phyloP scores from a whole-genome alignment of 768 basidiomycete species.

The Trametes elegans region DNA sequence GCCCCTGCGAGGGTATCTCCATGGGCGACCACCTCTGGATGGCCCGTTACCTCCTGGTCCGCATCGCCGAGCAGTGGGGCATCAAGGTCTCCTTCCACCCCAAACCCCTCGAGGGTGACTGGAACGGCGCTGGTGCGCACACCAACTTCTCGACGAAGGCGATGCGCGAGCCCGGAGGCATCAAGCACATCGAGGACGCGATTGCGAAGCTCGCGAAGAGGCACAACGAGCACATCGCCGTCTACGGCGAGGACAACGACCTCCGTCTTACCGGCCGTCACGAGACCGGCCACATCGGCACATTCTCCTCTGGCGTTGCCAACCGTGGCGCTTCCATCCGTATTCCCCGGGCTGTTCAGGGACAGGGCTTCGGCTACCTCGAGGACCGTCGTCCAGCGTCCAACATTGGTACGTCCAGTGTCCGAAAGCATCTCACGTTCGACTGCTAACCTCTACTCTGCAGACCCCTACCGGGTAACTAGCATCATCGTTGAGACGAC shows the following conservation, averaged over 20 bases:
- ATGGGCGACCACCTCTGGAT: conserved; percentile 99
- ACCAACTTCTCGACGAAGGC: conserved; percentile 94
- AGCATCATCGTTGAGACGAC: conserved; percentile 88
- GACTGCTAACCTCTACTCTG: neutral
- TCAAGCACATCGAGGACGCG: conserved; percentile 86
- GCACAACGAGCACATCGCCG: conserved; percentile 94
- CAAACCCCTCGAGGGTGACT: conserved; percentile 94
- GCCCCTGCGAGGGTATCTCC: conserved; percentile 94
- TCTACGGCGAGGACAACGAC: conserved; percentile 98
- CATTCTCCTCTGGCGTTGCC: conserved; percentile 93
- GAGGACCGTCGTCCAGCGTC: conserved; percentile 98
- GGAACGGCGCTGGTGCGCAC: conserved; percentile 99
- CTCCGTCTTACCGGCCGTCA: conserved; percentile 93
- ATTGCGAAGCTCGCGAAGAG: conserved; percentile 90
- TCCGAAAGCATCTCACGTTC: conserved; percentile 2
- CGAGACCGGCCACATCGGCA: conserved; percentile 93
- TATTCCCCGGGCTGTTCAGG: conserved; percentile 90
- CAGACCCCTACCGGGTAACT: conserved; percentile 95
- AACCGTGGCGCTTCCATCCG: conserved; percentile 97
- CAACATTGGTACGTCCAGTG: conserved; percentile 78
- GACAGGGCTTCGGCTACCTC: conserved; percentile 92
- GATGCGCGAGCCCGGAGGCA: conserved; percentile 94
- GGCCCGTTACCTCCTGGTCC: conserved; percentile 93
- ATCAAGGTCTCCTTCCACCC: conserved; percentile 99
- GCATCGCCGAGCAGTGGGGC: conserved; percentile 97